Base-by-base conservation (phyloP, 768 basidiomycete genomes). In the Hysterangium stoloniferum region DNA sequence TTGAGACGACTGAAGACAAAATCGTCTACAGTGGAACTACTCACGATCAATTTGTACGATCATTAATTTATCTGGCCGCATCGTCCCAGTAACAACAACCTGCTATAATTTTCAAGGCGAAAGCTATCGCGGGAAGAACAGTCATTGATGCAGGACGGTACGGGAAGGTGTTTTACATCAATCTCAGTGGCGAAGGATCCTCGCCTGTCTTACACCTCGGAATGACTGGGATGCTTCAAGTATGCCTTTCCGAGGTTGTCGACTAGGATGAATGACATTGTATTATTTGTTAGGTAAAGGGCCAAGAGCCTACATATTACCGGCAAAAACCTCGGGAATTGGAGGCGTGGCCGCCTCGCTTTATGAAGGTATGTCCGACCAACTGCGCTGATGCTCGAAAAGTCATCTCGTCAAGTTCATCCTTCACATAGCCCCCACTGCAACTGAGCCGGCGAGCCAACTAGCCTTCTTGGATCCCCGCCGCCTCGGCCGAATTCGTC, bases 171-270 rank as follows among this genome's bases (percentile, higher is more conserved):
- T 80, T 83, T 53, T 90, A 82, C 57, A 62, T 89, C 9, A 71
- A 74, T 37, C 70, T 89, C 2, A 73, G 77, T 27, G 84, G 83
- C 6, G 53, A 66, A 12, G 85, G 84, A 0, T 71, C 69, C 58
- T 62, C 76, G 55, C 86, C 86, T 3, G 80, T 88, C 2, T 64
- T 88, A 42, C 86, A 89, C 60, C 86, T 89, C 56, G 87, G 86
- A 2, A 90, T 89, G 87, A 88, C 86, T 1, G 86, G 86, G n/a
- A 84, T 80, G 78, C 68, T 89, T 29, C 80, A 83, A 67, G 82
- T 79, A 45, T 29, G 20, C 7, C 25, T 13, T 28, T 25, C 33
- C 38, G 17, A 40, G 31, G 44, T 34, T 38, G n/a, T 9, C 40
- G 31, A 61, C 34, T 5, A 44, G 12, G 1, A 11, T 29, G 2